Percentiles rank a stretch among this genome's conserved stretches.
Conservation (phyloP, 768 basidiomycete species). For the Leccinum subtestaceum region DNA sequence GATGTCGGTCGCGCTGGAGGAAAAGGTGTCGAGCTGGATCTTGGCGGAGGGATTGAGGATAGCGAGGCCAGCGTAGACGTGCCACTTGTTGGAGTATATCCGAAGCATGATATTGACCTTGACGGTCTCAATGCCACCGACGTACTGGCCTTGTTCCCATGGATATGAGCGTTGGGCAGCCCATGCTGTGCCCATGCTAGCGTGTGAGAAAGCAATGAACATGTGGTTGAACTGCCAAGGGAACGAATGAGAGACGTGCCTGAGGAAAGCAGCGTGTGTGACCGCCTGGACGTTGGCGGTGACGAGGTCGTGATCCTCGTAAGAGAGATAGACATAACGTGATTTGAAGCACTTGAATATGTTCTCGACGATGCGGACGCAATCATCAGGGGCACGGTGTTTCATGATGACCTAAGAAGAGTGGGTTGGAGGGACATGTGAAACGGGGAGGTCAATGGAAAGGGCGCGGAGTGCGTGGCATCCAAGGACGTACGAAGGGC, state of each 20-base stretch:
- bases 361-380: constrained; percentile 74
- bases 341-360: constrained; percentile 79
- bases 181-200: constrained; percentile 99
- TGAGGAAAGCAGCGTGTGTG: constrained; percentile 95
- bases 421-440: not conserved
- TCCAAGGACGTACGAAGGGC: constrained; percentile 63
- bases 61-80: constrained; percentile 98
- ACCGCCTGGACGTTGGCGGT: constrained; percentile 99
- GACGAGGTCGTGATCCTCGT: constrained; percentile 93
- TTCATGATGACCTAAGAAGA: constrained; percentile 77
- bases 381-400: constrained; percentile 75
- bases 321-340: constrained; percentile 89
- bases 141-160: constrained; percentile 94
- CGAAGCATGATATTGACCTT: constrained; percentile 95
- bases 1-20: constrained; percentile 78
- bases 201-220: constrained; percentile 5
- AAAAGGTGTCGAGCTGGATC: constrained; percentile 87
- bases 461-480: not conserved
- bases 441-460: not conserved
- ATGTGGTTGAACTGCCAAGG: not conserved
- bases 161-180: constrained; percentile 72
- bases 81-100: constrained; percentile 97
- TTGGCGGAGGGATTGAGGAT: constrained; percentile 92
- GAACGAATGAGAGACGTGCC: constrained; percentile 43
- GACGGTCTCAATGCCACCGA: constrained; percentile 95